Conservation (phyloP, 2,329 filamentous ascomycete species). For the Phialophora verrucosa region DNA sequence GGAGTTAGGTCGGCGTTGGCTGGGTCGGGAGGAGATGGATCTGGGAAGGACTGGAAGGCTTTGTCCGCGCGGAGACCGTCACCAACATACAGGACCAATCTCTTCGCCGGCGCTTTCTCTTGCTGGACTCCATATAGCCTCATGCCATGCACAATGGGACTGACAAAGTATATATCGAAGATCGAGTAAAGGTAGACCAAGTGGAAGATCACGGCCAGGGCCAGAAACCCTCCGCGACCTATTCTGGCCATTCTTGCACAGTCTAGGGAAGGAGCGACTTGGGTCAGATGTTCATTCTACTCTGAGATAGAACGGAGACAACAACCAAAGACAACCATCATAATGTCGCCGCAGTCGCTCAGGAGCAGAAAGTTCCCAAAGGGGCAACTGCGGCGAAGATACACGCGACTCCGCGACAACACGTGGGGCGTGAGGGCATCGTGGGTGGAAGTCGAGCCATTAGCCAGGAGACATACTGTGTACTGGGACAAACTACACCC, state of each 20-base stretch:
- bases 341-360: constrained; percentile 4
- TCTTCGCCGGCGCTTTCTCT: constrained; percentile 75
- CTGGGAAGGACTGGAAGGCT: constrained; percentile 89
- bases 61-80: constrained; percentile 97
- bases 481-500: neutral
- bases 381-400: constrained; percentile 28
- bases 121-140: constrained; percentile 72
- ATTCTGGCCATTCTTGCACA: constrained; percentile 56
- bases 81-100: constrained; percentile 93
- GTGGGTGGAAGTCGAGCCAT: neutral
- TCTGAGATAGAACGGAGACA: constrained; percentile 5
- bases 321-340: neutral
- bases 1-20: constrained; percentile 67
- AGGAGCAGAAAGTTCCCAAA: constrained; percentile 13
- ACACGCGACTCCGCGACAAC: neutral
- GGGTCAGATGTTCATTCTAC: constrained; percentile 32
- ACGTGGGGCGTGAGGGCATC: constrained; percentile 11
- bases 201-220: constrained; percentile 89
- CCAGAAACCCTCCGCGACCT: constrained; percentile 80
- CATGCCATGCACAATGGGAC: constrained; percentile 96
- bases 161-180: constrained; percentile 99
- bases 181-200: constrained; percentile 93
- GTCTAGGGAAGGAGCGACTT: constrained; percentile 37
- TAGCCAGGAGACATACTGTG: neutral
- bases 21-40: constrained; percentile 71